Conservation (phyloP, 768 basidiomycete genomes). For the Wakefieldia striispora region DNA sequence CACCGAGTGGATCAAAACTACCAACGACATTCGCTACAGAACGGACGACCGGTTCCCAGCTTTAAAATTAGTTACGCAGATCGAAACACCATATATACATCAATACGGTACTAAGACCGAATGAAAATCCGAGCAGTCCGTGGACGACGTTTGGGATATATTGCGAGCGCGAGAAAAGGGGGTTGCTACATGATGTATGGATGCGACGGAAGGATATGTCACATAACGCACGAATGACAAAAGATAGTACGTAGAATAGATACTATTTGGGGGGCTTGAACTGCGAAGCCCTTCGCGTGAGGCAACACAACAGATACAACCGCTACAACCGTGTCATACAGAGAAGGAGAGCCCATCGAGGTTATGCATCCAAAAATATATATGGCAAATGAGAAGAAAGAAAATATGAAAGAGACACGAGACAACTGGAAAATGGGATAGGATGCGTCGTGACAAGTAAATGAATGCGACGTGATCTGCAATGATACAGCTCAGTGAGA, state of each 20-base stretch:
- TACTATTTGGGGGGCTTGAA: constrained; percentile 42
- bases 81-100: too few relatives aligned
- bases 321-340: constrained; percentile 22
- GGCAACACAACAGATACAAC: constrained; percentile 26
- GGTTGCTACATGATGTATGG: constrained; percentile 4
- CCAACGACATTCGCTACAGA: too few relatives aligned
- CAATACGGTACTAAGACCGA: too few relatives aligned
- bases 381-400: constrained; percentile 23
- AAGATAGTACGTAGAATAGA: constrained; percentile 10
- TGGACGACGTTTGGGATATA: background rate
- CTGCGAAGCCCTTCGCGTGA: constrained; percentile 52
- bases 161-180: background rate
- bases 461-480: constrained; percentile 7
- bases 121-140: background rate
- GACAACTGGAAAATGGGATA: background rate
- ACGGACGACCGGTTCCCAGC: too few relatives aligned
- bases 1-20: too few relatives aligned
- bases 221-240: background rate
- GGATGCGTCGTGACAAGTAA: constrained; percentile 5
- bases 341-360: constrained; percentile 7
- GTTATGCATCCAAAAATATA: constrained; percentile 31
- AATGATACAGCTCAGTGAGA: constrained; percentile 17
- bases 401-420: background rate
- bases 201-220: too few relatives aligned
- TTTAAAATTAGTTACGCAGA: too few relatives aligned